phyloP scores from a whole-genome alignment of 345 rosid genomes.

The Lagerstroemia speciosa region DNA sequence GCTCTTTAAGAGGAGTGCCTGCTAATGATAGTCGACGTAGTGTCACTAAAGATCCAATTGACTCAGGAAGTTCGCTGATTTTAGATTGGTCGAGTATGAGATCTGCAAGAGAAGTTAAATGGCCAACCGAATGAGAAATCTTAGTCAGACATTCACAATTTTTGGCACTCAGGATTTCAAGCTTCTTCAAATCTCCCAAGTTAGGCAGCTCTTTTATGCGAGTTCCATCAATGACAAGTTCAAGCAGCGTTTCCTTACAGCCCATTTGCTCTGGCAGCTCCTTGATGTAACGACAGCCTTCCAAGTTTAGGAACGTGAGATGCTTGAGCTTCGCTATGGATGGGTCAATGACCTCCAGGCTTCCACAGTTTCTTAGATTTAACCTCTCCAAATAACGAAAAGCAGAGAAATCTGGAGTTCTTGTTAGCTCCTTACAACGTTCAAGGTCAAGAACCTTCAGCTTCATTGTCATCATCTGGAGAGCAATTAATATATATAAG shows the following conservation, averaged over 20 bases:
- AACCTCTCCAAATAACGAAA: not conserved
- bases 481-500: not conserved
- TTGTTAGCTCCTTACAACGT: not conserved
- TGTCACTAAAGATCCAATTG: not conserved
- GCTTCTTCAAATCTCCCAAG: not conserved
- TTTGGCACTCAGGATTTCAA: not conserved
- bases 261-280: not conserved
- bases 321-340: not conserved
- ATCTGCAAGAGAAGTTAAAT: not conserved
- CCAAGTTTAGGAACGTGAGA: not conserved
- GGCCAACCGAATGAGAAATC: not conserved
- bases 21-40: not conserved
- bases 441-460: constrained; percentile 5
- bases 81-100: not conserved
- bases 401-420: not conserved
- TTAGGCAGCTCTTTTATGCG: not conserved
- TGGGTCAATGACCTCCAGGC: not conserved
- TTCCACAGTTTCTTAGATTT: not conserved
- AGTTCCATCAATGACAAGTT: not conserved
- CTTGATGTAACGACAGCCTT: not conserved
- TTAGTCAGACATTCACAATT: not conserved
- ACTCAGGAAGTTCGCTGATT: not conserved
- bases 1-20: not conserved
- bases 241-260: not conserved
- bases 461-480: not conserved